Evolutionary conservation across 345 rosid species (phyloP), one percentile per base, ranked within the genome.

Genomic region (Syzygium jambos): DNA sequence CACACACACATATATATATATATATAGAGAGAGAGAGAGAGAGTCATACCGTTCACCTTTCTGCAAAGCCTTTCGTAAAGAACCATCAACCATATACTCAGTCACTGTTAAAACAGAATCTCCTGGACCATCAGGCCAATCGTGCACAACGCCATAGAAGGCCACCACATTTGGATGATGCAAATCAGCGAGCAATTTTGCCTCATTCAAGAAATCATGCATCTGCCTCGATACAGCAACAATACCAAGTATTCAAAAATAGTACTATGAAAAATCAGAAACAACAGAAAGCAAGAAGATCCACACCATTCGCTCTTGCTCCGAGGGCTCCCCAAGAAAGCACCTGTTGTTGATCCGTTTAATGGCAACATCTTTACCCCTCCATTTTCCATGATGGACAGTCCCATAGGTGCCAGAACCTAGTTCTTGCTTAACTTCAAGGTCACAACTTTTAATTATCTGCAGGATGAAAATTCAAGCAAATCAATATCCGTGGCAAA

Each of bases 81-180:
- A 94, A 73, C 96, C 96, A 88, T 94, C 93, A 61, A 94, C 94
- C 95, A 94, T 92, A 86, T 88, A 94, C 87, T 95, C 97, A 8
- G 96, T 95, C 51, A 94, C 95, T 63, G 97, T 95, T 88, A 95
- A 93, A 78, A 94, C 94, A 56, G 95, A 92, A 86, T 93, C 93
- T 87, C 95, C 95, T 68, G 93, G 95, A 59, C 93, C 94, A 91
- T 95, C 93, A 23, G 91, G 92, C 88, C 49, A 46, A 17, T 34
- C 80, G 19, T 17, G 21, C 21, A 94, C 97, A 86, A 94, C 89
- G 65, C 97, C 97, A 85, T 95, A 94, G 87, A 95, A 95, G 63
- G 97, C 95, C 59, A 95, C 94, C 65, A 95, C 96, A 88, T 95
- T 95, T 25, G 96, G 98, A 87, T 95, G 96, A 90, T 93, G 96